Conservation (phyloP, 768 basidiomycete genomes). For the Agrocybe pediades region DNA sequence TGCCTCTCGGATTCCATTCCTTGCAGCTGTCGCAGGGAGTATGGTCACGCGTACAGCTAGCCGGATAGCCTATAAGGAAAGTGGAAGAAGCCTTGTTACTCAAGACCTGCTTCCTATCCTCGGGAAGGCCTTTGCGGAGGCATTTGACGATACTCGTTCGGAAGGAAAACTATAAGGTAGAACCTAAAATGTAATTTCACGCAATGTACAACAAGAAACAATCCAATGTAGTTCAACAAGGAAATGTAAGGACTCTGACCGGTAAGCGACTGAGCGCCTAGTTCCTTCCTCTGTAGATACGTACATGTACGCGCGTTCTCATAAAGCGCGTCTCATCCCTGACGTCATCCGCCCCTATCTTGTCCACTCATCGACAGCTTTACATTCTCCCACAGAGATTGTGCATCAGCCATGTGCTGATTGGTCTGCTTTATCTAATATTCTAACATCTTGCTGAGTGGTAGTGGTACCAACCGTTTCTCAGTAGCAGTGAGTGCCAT, state of each 20-base stretch:
- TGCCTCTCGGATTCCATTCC: constrained; percentile 70
- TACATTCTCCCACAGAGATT: background rate
- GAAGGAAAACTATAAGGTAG: constrained; percentile 11
- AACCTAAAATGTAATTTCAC: too few relatives aligned
- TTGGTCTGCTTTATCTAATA: too few relatives aligned
- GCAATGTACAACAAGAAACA: too few relatives aligned
- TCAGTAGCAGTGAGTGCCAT: background rate
- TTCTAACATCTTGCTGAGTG: background rate
- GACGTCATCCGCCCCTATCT: background rate
- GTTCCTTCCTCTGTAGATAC: too few relatives aligned
- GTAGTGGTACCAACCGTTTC: background rate
- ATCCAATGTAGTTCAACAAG: too few relatives aligned
- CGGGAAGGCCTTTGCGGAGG: constrained; percentile 69
- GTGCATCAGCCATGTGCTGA: too few relatives aligned
- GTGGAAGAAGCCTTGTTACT: constrained; percentile 82
- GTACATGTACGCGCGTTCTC: too few relatives aligned
- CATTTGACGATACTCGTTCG: constrained; percentile 52
- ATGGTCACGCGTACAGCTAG: constrained; percentile 88
- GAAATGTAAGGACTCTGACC: too few relatives aligned
- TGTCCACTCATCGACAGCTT: background rate
- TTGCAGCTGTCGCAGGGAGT: constrained; percentile 86
- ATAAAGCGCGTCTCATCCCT: background rate
- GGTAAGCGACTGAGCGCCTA: too few relatives aligned
- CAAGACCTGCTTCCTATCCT: constrained; percentile 72
- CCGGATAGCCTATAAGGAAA: constrained; percentile 69